These are phyloP conservation scores for Boletus tomentosulus DNA, from an alignment of 768 basidiomycete genomes.

Conservation along the genomic window DNA sequence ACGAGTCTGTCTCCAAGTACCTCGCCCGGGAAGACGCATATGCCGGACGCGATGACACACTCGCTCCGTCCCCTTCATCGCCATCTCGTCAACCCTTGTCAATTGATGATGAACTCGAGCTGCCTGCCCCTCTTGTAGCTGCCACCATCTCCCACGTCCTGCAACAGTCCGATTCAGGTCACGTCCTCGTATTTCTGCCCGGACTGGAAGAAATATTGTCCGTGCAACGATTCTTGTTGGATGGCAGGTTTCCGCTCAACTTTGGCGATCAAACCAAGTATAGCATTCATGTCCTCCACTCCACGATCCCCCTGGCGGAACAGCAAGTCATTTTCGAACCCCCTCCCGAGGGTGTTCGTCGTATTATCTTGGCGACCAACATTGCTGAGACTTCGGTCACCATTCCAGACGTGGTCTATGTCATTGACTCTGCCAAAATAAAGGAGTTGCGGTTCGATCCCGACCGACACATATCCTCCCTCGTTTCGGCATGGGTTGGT, in stretches of 20 bases:
- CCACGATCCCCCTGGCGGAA: conserved; percentile 81
- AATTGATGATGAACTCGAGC: conserved; percentile 58
- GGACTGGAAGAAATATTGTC: conserved; percentile 88
- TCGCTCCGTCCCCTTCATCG: conserved; percentile 2
- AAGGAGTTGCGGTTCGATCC: conserved; percentile 92
- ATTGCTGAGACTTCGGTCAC: conserved; percentile 95
- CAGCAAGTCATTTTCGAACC: conserved; percentile 89
- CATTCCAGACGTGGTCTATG: conserved; percentile 92
- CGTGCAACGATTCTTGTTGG: conserved; percentile 60
- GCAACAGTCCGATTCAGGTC: conserved; percentile 69
- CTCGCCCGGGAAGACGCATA: conserved; percentile 52
- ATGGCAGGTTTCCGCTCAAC: conserved; percentile 49
- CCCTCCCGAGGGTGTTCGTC: conserved; percentile 68
- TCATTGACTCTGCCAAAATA: conserved; percentile 83
- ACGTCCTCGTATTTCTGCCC: conserved; percentile 88
- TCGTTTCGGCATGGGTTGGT: conserved; percentile 90
- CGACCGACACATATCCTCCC: conserved; percentile 79
- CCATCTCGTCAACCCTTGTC: conserved; percentile 9
- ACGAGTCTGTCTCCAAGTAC: conserved; percentile 70
- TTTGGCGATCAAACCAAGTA: conserved; percentile 58
- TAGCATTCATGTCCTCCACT: conserved; percentile 81
- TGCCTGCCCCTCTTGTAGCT: conserved; percentile 79
- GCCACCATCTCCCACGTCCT: conserved; percentile 78
- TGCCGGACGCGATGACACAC: neutral
- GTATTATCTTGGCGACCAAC: conserved; percentile 90